phyloP scores from a whole-genome alignment of 352 stramenopile species.

The Globisporangium orthogonon region DNA sequence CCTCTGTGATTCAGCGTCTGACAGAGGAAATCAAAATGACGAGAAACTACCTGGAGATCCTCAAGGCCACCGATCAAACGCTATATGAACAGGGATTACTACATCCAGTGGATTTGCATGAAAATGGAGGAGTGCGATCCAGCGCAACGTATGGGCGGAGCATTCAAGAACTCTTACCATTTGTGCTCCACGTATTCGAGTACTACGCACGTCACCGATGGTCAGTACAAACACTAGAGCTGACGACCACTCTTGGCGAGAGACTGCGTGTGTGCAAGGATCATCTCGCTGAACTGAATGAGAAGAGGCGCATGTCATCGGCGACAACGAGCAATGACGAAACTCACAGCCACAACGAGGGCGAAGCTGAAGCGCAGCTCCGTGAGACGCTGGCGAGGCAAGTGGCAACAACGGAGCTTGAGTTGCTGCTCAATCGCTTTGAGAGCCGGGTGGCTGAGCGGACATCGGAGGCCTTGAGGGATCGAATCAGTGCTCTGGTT shows the following conservation, averaged over 20 bases:
- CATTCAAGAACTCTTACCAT: constrained; percentile 5
- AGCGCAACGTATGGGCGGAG: constrained; percentile 3
- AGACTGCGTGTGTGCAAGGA: constrained; percentile 17
- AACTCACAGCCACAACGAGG: neutral
- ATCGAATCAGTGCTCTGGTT: constrained; percentile 1
- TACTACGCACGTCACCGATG: constrained; percentile 25
- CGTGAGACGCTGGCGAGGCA: constrained; percentile 3
- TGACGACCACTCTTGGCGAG: constrained; percentile 21
- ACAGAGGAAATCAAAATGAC: constrained; percentile 9
- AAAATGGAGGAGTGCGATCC: neutral
- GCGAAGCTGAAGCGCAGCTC: constrained; percentile 7
- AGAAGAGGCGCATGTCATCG: neutral
- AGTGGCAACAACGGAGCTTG: constrained; percentile 8
- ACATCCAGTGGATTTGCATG: neutral
- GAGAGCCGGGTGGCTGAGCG: constrained; percentile 27
- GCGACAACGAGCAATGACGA: neutral
- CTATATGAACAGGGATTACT: constrained; percentile 11
- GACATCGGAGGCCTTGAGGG: constrained; percentile 16
- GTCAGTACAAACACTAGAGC: constrained; percentile 17
- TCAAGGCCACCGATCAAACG: constrained; percentile 16
- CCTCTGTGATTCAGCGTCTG: constrained; percentile 12
- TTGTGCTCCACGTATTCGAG: constrained; percentile 18
- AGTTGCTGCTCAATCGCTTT: constrained; percentile 26
- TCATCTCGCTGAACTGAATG: neutral
- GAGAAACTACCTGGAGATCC: constrained; percentile 16